Evolutionary conservation across 2,329 filamentous ascomycete genomes (phyloP), one percentile per base, ranked within the genome.

Genomic region (Neurospora crassa): DNA sequence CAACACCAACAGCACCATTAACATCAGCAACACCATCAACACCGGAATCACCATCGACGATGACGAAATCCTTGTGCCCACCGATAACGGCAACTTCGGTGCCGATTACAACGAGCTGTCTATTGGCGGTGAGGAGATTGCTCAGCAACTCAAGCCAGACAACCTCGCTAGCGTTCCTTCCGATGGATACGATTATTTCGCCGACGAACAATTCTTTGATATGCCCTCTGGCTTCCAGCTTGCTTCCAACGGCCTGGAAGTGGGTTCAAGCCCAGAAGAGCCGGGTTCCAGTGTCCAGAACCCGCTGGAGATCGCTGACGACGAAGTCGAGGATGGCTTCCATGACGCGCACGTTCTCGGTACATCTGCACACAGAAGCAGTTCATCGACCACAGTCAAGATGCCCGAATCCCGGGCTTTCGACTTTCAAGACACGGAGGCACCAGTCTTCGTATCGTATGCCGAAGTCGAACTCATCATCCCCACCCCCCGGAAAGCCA

Each of bases 81-180:
- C 34, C 34, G 6, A 37, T 37, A 37, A 37, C 34, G 8, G 34
- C 34, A 37, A 43, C 16, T 18, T 18, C 18, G 41, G 41, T n/a
- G 16, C 18, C 41, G 6, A 18, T 10, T 3, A n/a, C 18, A 10
- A 18, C 42, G 18, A 43, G 42, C 10, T 43, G 18, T 10, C 18
- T 3, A 43, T 10, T 3, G 1, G 42, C 16, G 6, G 0, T 4
- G 1, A 43, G 16, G 6, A 18, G 18, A 3, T n/a, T 18, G n/a
- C 3, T 4, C 7, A 4, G 8, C 3, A 4, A 1, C 42, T 4
- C 7, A 4, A 43, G 8, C 1, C 18, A 10, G 18, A 10, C 18
- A 43, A 10, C 8, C 3, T 7, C 18, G 3, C 18, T n/a, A n/a
- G 16, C 1, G 3, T 0, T 6, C 5, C 18, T 3, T 10, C 42